Percentiles rank a stretch among this genome's conserved stretches.
Conservation (phyloP, 2,329 filamentous ascomycete species). For the Rhinocladiella mackenziei region DNA sequence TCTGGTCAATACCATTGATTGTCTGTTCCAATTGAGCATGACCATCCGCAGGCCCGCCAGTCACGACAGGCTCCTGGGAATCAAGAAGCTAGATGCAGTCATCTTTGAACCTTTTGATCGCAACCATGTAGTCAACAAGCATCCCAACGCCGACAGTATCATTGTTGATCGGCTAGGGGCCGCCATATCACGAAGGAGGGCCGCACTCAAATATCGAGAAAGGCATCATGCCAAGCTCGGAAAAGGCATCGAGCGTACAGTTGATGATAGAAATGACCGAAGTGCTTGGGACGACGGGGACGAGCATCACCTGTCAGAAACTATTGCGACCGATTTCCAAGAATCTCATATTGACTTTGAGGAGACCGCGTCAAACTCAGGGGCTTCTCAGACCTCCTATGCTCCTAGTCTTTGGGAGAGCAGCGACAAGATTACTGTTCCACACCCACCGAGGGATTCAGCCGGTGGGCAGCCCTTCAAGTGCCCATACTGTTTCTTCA, state of each 20-base stretch:
- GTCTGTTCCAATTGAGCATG: constrained; percentile 38
- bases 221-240: constrained; percentile 36
- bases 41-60: constrained; percentile 38
- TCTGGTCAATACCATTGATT: constrained; percentile 31
- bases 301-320: constrained; percentile 7
- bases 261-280: background rate
- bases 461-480: constrained; percentile 33
- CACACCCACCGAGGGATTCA: constrained; percentile 30
- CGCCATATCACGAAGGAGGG: constrained; percentile 36
- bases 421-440: too few relatives aligned
- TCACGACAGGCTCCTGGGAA: constrained; percentile 34
- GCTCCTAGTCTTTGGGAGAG: too few relatives aligned
- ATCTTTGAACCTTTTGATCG: constrained; percentile 32
- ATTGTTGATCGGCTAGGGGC: constrained; percentile 33
- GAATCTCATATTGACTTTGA: too few relatives aligned
- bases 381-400: too few relatives aligned
- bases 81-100: constrained; percentile 23
- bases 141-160: constrained; percentile 14
- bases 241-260: constrained; percentile 25
- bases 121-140: constrained; percentile 35
- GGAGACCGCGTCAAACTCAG: too few relatives aligned
- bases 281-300: constrained; percentile 1
- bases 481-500: constrained; percentile 42
- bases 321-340: constrained; percentile 10
- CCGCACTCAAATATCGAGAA: constrained; percentile 39